A percentile compares a stretch with the other conserved stretches of the same genome.
phyloP scores from a whole-genome alignment of 345 rosid genomes.

The Bruguiera sexangula region DNA sequence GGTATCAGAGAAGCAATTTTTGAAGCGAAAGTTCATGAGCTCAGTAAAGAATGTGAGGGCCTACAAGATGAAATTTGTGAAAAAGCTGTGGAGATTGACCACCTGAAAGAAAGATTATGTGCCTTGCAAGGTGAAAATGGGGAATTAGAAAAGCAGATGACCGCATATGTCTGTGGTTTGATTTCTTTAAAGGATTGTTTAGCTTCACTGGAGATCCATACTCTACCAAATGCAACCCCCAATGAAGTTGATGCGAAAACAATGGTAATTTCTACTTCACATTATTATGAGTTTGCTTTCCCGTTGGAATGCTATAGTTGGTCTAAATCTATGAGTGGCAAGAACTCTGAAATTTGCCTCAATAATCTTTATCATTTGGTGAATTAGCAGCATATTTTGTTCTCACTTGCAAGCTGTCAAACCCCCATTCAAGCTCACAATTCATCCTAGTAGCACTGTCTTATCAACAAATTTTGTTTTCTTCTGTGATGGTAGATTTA shows the following conservation, averaged over 20 bases:
- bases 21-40: constrained; percentile 55
- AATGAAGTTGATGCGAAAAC: constrained; percentile 32
- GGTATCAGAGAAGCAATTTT: constrained; percentile 52
- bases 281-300: neutral
- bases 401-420: neutral
- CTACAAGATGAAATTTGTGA: constrained; percentile 37
- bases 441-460: neutral
- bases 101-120: constrained; percentile 53
- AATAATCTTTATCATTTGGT: too few relatives aligned
- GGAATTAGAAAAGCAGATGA: constrained; percentile 48
- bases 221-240: constrained; percentile 30
- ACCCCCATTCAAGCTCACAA: neutral
- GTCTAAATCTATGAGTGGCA: neutral
- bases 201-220: constrained; percentile 57
- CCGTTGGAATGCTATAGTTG: constrained; percentile 1
- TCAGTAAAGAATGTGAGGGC: constrained; percentile 38
- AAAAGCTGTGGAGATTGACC: constrained; percentile 48
- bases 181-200: constrained; percentile 55
- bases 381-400: neutral
- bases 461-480: too few relatives aligned
- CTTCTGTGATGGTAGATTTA: too few relatives aligned
- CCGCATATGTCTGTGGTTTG: constrained; percentile 51
- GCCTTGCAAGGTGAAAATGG: constrained; percentile 55
- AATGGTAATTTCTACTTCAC: constrained; percentile 41
- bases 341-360: neutral